Base-by-base conservation (phyloP, 768 basidiomycete genomes). In the Suillus decipiens region DNA sequence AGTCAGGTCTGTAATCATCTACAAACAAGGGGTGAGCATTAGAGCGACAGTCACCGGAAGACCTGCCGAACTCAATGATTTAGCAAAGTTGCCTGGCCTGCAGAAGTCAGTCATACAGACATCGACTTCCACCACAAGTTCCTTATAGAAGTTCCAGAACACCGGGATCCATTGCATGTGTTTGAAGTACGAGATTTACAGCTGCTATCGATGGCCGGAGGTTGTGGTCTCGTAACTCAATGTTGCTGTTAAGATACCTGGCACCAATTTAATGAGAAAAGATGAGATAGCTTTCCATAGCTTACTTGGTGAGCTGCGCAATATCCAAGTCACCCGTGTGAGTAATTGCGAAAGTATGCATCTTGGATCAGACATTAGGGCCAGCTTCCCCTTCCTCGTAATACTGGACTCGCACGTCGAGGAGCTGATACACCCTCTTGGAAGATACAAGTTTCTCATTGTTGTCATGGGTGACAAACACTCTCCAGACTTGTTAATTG, bases 1-100 rank as follows among this genome's bases (percentile, higher is more conserved):
- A 3, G 71, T 64, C 36, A 94, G 79, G 12, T 88, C 84, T n/a
- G 82, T 81, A 1, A 94, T 81, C 86, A 93, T 93, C 92, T 94
- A 62, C 58, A 60, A 8, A 47, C 17, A 42, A 59, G 15, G 12
- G 33, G 37, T 54, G 24, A 59, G 39, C 43, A 17, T 17, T 33
- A 28, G 28, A 41, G n/a, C 15, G 19, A 39, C 51, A 17, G 28
- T 6, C 78, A 2, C 70, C 66, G 0, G 84, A 81, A n/a, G 74
- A 70, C 5, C 65, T 65, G 5, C 72, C 61, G 65, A 89, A 91
- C 2, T 77, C 80, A 9, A 76, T 22, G 54, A 92, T 78, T 88
- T 77, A 0, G 85, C 86, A 10, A 93, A 78, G 64, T 87, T 90
- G 0, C 88, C 86, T 0, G 84, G 84, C 11, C 79, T 76, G 68